These are phyloP conservation scores for Didymella segeticola DNA, from an alignment of 2,329 filamentous ascomycete genomes.

Conservation along the genomic window DNA sequence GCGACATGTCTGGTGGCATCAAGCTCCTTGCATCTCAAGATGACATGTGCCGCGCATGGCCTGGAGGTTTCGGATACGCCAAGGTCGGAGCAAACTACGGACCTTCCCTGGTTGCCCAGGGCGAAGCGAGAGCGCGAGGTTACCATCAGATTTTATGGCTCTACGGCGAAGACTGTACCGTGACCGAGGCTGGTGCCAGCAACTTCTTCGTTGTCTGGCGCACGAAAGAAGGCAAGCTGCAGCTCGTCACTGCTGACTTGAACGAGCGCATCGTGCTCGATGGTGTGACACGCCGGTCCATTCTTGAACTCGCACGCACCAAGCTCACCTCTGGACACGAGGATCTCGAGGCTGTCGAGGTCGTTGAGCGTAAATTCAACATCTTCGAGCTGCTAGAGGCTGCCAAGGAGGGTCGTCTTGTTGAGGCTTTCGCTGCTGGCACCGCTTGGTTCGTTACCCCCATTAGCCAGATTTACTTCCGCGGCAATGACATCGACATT, in stretches of 20 bases:
- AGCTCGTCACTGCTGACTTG: conserved; percentile 84
- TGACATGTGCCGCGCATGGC: conserved; percentile 90
- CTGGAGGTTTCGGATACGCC: conserved; percentile 88
- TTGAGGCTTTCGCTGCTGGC: conserved; percentile 87
- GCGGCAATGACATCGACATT: conserved; percentile 52
- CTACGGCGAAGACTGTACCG: conserved; percentile 76
- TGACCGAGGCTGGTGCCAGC: conserved; percentile 89
- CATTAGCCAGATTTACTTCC: conserved; percentile 54
- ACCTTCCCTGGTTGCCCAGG: conserved; percentile 78
- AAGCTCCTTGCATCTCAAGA: conserved; percentile 79
- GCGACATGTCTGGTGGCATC: conserved; percentile 54
- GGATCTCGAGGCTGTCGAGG: conserved; percentile 60
- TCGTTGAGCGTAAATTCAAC: conserved; percentile 83
- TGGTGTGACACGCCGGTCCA: conserved; percentile 83
- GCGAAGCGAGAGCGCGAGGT: conserved; percentile 73
- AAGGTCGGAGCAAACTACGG: conserved; percentile 96
- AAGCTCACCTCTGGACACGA: conserved; percentile 56
- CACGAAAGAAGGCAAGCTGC: conserved; percentile 65
- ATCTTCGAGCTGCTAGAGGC: conserved; percentile 80
- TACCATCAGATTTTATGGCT: conserved; percentile 96
- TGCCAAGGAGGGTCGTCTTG: conserved; percentile 73
- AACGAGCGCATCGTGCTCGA: conserved; percentile 85
- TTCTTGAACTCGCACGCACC: conserved; percentile 74
- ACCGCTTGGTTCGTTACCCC: conserved; percentile 70
- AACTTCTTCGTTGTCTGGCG: conserved; percentile 92